phyloP scores from a whole-genome alignment of 2,329 filamentous ascomycete genomes.

The Cladophialophora exuberans region DNA sequence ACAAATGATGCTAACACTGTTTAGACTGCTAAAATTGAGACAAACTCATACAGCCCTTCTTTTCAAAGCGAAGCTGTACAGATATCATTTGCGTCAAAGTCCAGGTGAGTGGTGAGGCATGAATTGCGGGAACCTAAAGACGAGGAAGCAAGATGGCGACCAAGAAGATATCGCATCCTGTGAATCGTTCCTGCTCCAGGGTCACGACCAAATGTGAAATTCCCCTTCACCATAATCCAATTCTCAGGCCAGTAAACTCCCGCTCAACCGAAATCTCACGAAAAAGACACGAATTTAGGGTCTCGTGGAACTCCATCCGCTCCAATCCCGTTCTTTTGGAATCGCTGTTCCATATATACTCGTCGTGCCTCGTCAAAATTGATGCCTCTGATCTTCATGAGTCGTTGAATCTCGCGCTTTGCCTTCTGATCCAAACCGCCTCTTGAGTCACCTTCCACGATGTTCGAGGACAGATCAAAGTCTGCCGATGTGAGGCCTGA shows the following conservation, averaged over 20 bases:
- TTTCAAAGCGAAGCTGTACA: no score
- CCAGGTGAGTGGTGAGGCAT: no score
- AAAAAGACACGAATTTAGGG: constrained; percentile 93
- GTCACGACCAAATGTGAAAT: neutral
- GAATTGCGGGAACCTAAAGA: no score
- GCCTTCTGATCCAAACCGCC: constrained; percentile 77
- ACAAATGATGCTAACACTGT: no score
- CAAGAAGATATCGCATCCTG: no score
- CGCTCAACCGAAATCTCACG: constrained; percentile 12
- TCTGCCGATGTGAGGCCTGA: constrained; percentile 79
- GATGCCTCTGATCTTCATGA: constrained; percentile 85
- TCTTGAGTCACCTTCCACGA: constrained; percentile 76
- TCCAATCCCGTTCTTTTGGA: constrained; percentile 85
- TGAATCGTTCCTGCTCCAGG: no score
- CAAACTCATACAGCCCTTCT: no score
- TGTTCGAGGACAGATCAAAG: constrained; percentile 81
- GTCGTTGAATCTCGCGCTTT: constrained; percentile 80
- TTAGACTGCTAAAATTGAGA: no score
- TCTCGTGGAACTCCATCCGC: constrained; percentile 85
- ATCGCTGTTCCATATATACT: constrained; percentile 81
- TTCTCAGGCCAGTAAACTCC: neutral
- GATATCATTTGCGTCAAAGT: no score
- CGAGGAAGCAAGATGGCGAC: no score
- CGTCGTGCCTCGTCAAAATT: constrained; percentile 89
- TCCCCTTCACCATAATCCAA: neutral